Percentiles rank a stretch among this genome's conserved stretches.
These are phyloP conservation scores for Hygrophoropsis aurantiaca DNA, from an alignment of 768 basidiomycete genomes.

Conservation along the genomic window DNA sequence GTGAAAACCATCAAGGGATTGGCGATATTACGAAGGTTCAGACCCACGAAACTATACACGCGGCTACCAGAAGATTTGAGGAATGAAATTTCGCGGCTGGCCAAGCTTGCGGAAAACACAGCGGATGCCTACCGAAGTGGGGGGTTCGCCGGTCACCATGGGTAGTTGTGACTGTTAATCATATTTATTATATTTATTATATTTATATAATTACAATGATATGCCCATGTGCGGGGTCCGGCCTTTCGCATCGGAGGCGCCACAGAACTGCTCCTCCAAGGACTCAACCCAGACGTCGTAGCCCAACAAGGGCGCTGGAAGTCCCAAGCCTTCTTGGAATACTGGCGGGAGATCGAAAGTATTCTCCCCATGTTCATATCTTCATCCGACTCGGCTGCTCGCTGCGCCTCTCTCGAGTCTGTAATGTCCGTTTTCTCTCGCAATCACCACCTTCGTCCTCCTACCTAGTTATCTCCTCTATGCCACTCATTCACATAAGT, in stretches of 20 bases:
- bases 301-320: constrained; percentile 29
- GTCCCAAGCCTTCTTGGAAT: constrained; percentile 25
- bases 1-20: constrained; percentile 19
- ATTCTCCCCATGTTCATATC: constrained; percentile 14
- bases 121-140: too few species aligned
- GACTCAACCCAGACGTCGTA: constrained; percentile 32
- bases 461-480: background rate
- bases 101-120: too few species aligned
- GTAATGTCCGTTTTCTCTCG: background rate
- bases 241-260: constrained; percentile 28
- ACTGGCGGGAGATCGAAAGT: constrained; percentile 24
- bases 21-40: constrained; percentile 21
- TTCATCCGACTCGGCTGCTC: background rate
- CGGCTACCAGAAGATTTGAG: constrained; percentile 13
- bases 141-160: background rate
- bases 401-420: background rate
- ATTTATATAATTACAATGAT: too few species aligned
- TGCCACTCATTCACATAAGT: too few species aligned
- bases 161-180: background rate
- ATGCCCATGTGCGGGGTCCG: constrained; percentile 20
- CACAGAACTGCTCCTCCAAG: constrained; percentile 27
- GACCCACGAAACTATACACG: constrained; percentile 14
- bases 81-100: background rate
- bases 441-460: background rate
- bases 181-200: too few species aligned